Evolutionary conservation across 139 green algal genomes (phyloP), one percentile per base, ranked within the genome.

Genomic region (Coccomyxa sp.): DNA sequence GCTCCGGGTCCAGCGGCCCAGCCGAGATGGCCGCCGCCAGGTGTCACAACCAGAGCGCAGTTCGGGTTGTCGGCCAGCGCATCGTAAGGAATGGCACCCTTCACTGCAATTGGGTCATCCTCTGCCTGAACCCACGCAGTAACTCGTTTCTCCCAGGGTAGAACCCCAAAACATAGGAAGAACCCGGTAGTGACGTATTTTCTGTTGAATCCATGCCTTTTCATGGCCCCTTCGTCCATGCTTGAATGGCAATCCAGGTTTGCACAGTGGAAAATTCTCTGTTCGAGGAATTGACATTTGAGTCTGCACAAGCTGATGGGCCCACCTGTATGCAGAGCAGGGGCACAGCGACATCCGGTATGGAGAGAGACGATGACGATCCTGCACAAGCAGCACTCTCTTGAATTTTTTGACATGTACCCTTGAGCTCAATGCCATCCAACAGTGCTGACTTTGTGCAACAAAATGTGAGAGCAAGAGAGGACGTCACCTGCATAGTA

Each of bases 51-150:
- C 23, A 96, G 88, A 32, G 91, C 86, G 84, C 89, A 95, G 80
- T 94, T 84, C 0, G 88, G 86, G 87, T 98, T 97, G 21, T 83
- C 82, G 0, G 83, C 7, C 59, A 95, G 25, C 0, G 81, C 91
- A n/a, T 91, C 79, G 58, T 90, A 90, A 0, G 95, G 95, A 3
- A 95, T 97, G n/a, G 90, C 92, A 25, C 90, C 83, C 71, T 84
- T 88, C 13, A 93, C 92, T 0, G 95, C 93, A 80, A 98, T 98
- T 76, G 95, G 95, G 86, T 98, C 95, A 83, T 98, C 93, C 30
- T 87, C 84, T 0, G 94, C 94, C 83, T 91, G 92, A 84, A 81
- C 15, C 58, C 25, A 16, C 11, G 14, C 23, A 76, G 7, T 15
- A 80, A 7, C 7, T 38, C 13, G 13, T 57, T 59, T 63, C 0